Base-by-base conservation (phyloP, 495 filamentous ascomycete genomes). In the Penicillium ucsense region DNA sequence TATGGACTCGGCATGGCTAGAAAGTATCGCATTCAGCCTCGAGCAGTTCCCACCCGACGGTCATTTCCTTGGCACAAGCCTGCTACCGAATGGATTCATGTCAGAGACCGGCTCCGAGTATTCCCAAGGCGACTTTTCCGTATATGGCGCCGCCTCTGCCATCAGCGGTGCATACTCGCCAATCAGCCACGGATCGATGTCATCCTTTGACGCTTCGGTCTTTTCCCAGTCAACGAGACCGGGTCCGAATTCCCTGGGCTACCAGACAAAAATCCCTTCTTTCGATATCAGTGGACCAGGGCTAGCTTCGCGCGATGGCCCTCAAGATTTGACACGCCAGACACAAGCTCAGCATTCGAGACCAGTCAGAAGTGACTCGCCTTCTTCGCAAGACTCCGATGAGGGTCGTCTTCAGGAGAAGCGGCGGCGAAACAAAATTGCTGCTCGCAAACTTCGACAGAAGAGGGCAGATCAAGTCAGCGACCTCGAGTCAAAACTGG, bases 321-420 rank as follows among this genome's bases (percentile, higher is more conserved):
- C 20, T 20, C 20, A 20, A 20, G 20, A 20, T 20, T 20, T 20
- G 20, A 20, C 20, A 20, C 20, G 20, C 20, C 20, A 20, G 20
- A 20, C 31, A 29, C n/a, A 34, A 28, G 10, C 47, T 10, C 40
- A 20, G 12, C 6, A 32, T 20, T 8, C 20, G 12, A 20, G 10
- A 33, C 33, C 32, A 11, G 10, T 8, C 27, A 37, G 41, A 10
- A 49, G 47, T 20, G 41, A 31, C 20, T 38, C 34, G n/a, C 41
- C 40, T 39, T 49, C 47, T 8, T 49, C 41, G 10, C 47, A 49
- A 33, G 47, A 49, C 11, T 49, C 47, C 4, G 51, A 43, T 60
- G 45, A 31, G 37, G 40, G 31, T 9, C 35, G 39, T 12, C 9
- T 52, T 6, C 35, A 31, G 10, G 50, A 46, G 31, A 47, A 40